A percentile compares a stretch with the other conserved stretches of the same genome.
Conservation (phyloP, 257 asterid genomes). For the Voacanga thouarsii region DNA sequence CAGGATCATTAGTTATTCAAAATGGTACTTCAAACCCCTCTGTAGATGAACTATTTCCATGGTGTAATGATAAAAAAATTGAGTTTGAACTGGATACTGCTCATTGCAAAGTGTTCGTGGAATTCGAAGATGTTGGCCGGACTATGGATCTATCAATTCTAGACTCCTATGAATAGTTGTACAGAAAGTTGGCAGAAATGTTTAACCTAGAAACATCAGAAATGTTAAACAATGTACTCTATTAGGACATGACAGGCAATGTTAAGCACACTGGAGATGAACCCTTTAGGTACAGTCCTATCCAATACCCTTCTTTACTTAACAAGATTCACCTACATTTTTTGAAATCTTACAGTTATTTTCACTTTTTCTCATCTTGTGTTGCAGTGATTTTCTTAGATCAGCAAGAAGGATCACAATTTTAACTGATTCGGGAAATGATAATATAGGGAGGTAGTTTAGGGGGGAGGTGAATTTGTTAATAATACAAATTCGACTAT, state of each 20-base stretch:
- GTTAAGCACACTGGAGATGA: no score
- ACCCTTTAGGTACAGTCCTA: no score
- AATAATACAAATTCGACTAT: no score
- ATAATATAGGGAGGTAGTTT: conserved; percentile 40
- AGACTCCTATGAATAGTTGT: conserved; percentile 52
- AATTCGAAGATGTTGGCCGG: conserved; percentile 60
- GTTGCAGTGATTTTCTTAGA: conserved; percentile 56
- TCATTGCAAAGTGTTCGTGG: conserved; percentile 69
- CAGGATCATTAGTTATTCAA: conserved; percentile 57
- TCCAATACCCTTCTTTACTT: no score
- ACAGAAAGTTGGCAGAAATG: conserved; percentile 42
- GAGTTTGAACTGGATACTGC: no score
- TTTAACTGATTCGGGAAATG: conserved; percentile 55
- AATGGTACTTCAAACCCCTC: no score
- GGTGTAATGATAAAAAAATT: no score
- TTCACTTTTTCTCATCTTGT: conserved; percentile 1
- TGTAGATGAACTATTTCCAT: no score
- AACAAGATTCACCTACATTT: no score
- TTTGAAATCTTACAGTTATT: background rate
- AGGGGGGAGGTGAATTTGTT: conserved; percentile 8
- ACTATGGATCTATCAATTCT: conserved; percentile 45
- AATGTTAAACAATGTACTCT: conserved; percentile 49
- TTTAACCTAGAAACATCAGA: conserved; percentile 53
- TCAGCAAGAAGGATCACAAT: conserved; percentile 58
- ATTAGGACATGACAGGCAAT: conserved; percentile 35